Conservation (phyloP, 2,329 filamentous ascomycete genomes). For the Hymenoscyphus albidus region DNA sequence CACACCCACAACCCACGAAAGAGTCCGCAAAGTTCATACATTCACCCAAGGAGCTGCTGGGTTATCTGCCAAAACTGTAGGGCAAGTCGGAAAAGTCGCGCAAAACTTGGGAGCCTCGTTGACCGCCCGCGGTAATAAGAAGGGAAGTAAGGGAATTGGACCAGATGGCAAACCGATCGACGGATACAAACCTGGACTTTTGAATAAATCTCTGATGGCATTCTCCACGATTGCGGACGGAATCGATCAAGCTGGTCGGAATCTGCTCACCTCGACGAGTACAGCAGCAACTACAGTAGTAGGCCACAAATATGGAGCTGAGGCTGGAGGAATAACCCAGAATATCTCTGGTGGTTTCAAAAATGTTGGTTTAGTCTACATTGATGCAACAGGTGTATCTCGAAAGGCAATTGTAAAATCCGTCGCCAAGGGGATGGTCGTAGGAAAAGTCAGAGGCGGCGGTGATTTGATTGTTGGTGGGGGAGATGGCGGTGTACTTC, state of each 20-base stretch:
- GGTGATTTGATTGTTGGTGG: constrained; percentile 72
- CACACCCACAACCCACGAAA: constrained; percentile 75
- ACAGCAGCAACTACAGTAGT: constrained; percentile 82
- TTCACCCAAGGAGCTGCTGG: constrained; percentile 76
- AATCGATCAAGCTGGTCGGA: constrained; percentile 80
- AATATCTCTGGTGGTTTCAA: constrained; percentile 82
- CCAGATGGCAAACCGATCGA: constrained; percentile 59
- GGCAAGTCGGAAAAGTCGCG: constrained; percentile 75
- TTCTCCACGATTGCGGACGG: constrained; percentile 94
- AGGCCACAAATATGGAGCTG: constrained; percentile 80
- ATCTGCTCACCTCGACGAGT: constrained; percentile 69
- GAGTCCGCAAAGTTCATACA: constrained; percentile 85
- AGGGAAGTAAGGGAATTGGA: constrained; percentile 58
- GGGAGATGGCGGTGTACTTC: constrained; percentile 31
- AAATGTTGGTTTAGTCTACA: constrained; percentile 96
- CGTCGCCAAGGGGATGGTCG: constrained; percentile 94
- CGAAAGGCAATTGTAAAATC: constrained; percentile 86
- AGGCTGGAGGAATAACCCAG: constrained; percentile 75
- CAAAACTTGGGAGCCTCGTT: constrained; percentile 84
- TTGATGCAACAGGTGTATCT: constrained; percentile 91
- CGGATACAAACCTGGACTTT: constrained; percentile 79
- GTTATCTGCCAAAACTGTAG: constrained; percentile 80
- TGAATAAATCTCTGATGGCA: constrained; percentile 96
- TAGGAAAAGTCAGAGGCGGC: constrained; percentile 72
- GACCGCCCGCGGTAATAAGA: constrained; percentile 56